These are phyloP conservation scores for Debaryomyces coudertii DNA, from an alignment of 1,139 yeast species.

Conservation along the genomic window DNA sequence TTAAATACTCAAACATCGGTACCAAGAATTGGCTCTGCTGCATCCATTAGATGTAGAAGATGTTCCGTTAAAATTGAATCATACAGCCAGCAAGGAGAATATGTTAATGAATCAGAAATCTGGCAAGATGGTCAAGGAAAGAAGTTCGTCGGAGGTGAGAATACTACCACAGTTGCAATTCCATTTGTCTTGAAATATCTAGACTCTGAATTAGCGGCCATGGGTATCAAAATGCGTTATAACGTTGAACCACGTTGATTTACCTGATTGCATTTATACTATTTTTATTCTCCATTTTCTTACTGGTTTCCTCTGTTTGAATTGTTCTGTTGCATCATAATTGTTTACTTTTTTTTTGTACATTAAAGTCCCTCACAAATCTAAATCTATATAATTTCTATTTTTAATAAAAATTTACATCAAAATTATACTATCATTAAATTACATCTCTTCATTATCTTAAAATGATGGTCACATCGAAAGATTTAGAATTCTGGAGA, in stretches of 20 bases:
- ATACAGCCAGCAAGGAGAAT: slow-evolving; percentile 40
- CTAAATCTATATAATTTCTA: slow-evolving; percentile 4
- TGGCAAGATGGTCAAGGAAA: slow-evolving; percentile 99
- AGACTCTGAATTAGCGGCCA: slow-evolving; percentile 94
- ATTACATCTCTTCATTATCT: background rate
- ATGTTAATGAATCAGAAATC: slow-evolving; percentile 71
- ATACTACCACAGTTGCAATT: slow-evolving; percentile 92
- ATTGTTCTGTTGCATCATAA: slow-evolving; percentile 6
- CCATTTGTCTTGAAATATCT: slow-evolving; percentile 95
- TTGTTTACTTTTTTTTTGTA: slow-evolving; percentile 7
- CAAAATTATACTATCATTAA: slow-evolving; percentile 1
- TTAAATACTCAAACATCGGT: slow-evolving; percentile 88
- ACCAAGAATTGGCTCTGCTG: slow-evolving; percentile 82
- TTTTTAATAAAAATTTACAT: slow-evolving; percentile 4
- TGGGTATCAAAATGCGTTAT: slow-evolving; percentile 94
- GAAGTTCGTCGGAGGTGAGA: slow-evolving; percentile 86
- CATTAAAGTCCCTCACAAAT: slow-evolving; percentile 5
- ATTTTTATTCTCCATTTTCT: slow-evolving; percentile 2
- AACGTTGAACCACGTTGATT: slow-evolving; percentile 65
- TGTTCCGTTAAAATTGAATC: slow-evolving; percentile 72
- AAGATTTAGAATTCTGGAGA: slow-evolving; percentile 37
- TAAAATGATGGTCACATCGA: slow-evolving; percentile 23
- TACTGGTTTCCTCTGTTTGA: background rate
- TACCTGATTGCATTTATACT: slow-evolving; percentile 7
- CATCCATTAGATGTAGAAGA: slow-evolving; percentile 85